These are phyloP conservation scores for Mycena haematopus DNA, from an alignment of 768 basidiomycete genomes.

Conservation along the genomic window DNA sequence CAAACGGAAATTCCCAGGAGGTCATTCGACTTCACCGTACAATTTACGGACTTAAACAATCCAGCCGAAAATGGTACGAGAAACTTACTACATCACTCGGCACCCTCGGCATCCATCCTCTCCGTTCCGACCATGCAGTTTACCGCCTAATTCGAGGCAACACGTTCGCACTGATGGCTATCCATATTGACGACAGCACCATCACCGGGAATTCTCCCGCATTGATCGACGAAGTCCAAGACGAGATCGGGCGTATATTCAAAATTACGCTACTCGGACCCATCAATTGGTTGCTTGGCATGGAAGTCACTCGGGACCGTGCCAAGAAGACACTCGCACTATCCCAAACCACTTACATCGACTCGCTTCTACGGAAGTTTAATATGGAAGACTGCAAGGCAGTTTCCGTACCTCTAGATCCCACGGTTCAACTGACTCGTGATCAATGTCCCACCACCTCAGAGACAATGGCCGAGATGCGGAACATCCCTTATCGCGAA, in stretches of 20 bases:
- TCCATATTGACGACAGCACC: conserved; percentile 41
- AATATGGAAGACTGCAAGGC: conserved; percentile 10
- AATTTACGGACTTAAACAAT: conserved; percentile 45
- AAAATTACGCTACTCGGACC: conserved; percentile 40
- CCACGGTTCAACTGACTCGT: neutral
- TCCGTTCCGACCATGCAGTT: conserved; percentile 26
- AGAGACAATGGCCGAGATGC: neutral
- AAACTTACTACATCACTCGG: conserved; percentile 31
- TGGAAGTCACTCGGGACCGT: conserved; percentile 35
- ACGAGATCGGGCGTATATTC: conserved; percentile 35
- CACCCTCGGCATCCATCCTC: conserved; percentile 10
- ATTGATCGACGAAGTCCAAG: conserved; percentile 28
- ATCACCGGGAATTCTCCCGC: conserved; percentile 30
- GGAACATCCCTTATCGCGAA: neutral
- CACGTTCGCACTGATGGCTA: neutral
- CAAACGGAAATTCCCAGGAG: conserved; percentile 4
- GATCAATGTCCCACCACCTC: conserved; percentile 4
- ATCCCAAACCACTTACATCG: conserved; percentile 38
- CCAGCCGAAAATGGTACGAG: conserved; percentile 39
- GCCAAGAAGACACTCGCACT: conserved; percentile 32
- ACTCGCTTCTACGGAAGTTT: conserved; percentile 33
- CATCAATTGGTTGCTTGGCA: conserved; percentile 38
- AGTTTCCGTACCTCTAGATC: conserved; percentile 10
- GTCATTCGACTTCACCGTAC: conserved; percentile 28
- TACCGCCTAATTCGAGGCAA: neutral